Conservation (phyloP, 2,329 filamentous ascomycete genomes). For the Acrodontium crateriforme region DNA sequence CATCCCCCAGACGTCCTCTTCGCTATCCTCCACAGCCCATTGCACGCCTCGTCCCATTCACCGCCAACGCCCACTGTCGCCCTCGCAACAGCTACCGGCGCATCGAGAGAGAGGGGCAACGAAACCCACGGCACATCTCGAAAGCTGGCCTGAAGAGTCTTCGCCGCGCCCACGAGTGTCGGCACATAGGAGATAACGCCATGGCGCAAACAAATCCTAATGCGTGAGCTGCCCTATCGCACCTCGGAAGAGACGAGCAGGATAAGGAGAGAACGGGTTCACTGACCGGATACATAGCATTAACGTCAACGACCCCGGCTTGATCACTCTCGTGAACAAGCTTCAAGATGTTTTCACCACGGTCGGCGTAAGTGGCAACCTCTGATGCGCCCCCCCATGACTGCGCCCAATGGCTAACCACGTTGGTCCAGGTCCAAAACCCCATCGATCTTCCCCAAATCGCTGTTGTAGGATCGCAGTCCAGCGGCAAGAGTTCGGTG, state of each 20-base stretch:
- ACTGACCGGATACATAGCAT: constrained; percentile 35
- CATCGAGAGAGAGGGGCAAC: too few species aligned
- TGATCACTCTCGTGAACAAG: constrained; percentile 87
- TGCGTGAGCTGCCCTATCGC: constrained; percentile 5
- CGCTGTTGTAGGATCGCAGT: constrained; percentile 94
- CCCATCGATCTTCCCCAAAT: constrained; percentile 98
- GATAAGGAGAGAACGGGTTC: background rate
- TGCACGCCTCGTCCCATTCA: too few species aligned
- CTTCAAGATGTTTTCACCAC: constrained; percentile 98
- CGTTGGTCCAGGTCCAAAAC: constrained; percentile 95
- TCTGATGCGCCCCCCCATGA: background rate
- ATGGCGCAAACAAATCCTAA: constrained; percentile 13
- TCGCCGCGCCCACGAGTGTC: too few species aligned
- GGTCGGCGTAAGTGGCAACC: constrained; percentile 54
- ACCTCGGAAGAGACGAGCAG: background rate
- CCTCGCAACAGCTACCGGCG: too few species aligned
- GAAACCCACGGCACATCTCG: too few species aligned
- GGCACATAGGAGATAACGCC: too few species aligned
- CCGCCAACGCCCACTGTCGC: too few species aligned
- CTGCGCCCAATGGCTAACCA: too few species aligned
- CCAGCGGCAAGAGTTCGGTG: constrained; percentile 97
- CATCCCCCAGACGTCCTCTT: too few species aligned
- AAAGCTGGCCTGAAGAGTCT: too few species aligned
- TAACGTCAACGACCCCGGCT: constrained; percentile 56
- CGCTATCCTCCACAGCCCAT: too few species aligned